Evolutionary conservation across 2,329 filamentous ascomycete species (phyloP).

Genomic region (Microsporum canis): DNA sequence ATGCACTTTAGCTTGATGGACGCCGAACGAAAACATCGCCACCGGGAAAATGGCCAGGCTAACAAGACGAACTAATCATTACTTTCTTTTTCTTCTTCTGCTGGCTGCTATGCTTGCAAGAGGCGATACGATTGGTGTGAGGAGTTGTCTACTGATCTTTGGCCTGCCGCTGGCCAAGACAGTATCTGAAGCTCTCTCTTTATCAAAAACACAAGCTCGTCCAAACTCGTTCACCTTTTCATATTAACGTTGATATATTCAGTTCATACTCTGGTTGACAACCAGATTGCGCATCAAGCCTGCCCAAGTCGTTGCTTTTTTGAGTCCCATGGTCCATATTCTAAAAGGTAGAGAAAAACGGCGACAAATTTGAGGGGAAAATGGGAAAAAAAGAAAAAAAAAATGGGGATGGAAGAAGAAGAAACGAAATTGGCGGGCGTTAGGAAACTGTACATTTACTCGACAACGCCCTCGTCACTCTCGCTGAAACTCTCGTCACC

Average conservation of each 20-base stretch:
- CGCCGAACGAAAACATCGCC: neutral
- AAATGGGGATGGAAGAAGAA: neutral
- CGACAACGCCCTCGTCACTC: constrained; percentile 73
- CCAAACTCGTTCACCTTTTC: neutral
- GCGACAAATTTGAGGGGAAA: neutral
- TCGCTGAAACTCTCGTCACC: constrained; percentile 94
- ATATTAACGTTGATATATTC: neutral
- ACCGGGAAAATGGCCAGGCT: neutral
- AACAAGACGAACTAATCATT: neutral
- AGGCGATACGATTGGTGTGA: neutral
- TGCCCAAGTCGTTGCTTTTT: constrained; percentile 1
- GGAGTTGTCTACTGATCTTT: neutral
- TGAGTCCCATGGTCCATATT: neutral
- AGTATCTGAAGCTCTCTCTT: neutral
- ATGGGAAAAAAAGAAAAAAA: neutral
- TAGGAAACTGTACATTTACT: constrained; percentile 3
- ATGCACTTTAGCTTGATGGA: neutral
- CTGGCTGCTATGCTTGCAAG: neutral
- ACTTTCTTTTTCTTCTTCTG: neutral
- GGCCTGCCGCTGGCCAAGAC: neutral
- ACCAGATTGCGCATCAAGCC: neutral
- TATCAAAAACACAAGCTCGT: neutral
- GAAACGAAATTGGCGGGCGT: neutral
- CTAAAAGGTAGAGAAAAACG: neutral
- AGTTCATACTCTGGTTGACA: neutral